phyloP scores from a whole-genome alignment of 2,329 filamentous ascomycete genomes.

The Byssochlamys sp. region DNA sequence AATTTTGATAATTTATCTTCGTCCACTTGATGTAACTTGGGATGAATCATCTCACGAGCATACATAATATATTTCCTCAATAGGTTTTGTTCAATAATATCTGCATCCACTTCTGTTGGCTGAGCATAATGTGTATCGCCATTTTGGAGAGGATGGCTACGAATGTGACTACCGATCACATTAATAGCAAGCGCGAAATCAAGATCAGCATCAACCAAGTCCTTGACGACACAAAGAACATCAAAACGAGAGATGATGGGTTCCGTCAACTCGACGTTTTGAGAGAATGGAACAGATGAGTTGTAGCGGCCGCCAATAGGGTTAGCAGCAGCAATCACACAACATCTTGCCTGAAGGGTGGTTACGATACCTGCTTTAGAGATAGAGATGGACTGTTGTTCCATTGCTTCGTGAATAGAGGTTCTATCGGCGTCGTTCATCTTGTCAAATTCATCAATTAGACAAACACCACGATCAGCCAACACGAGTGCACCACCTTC shows the following conservation, averaged over 20 bases:
- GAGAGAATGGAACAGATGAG: slow-evolving; percentile 84
- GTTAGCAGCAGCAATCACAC: slow-evolving; percentile 92
- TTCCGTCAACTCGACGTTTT: slow-evolving; percentile 94
- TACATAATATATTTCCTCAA: slow-evolving; percentile 95
- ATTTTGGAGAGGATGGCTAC: slow-evolving; percentile 62
- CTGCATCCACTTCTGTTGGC: slow-evolving; percentile 45
- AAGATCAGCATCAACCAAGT: slow-evolving; percentile 83
- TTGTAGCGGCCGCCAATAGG: slow-evolving; percentile 95
- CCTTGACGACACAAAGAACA: slow-evolving; percentile 91
- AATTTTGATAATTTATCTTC: slow-evolving; percentile 91
- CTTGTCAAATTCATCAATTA: too few species aligned
- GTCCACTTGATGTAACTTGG: slow-evolving; percentile 94
- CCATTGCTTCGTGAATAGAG: slow-evolving; percentile 98
- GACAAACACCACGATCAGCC: slow-evolving; percentile 84
- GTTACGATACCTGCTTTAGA: slow-evolving; percentile 98
- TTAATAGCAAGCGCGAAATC: slow-evolving; percentile 90
- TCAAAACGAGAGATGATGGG: slow-evolving; percentile 97
- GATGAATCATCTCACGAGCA: slow-evolving; percentile 74
- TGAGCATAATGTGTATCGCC: slow-evolving; percentile 33
- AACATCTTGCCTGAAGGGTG: slow-evolving; percentile 87
- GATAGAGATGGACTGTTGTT: slow-evolving; percentile 98
- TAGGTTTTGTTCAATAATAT: slow-evolving; percentile 79
- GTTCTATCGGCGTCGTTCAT: slow-evolving; percentile 99
- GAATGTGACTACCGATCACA: slow-evolving; percentile 85
- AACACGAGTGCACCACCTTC: slow-evolving; percentile 92